Conservation (phyloP, 1,139 yeast genomes). For the Candida sp. region DNA sequence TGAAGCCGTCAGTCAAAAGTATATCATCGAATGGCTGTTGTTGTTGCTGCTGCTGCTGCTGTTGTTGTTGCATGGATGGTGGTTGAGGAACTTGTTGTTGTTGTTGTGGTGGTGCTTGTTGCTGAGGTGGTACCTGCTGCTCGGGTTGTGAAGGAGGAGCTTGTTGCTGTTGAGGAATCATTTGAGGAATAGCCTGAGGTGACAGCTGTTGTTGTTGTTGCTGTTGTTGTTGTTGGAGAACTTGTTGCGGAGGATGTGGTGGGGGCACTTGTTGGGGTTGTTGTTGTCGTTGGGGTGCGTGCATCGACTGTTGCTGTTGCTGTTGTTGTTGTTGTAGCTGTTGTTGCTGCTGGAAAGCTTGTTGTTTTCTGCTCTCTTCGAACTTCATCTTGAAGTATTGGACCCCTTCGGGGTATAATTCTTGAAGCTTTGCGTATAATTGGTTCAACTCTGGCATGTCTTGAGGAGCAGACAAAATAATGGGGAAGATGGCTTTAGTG, state of each 20-base stretch:
- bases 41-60: constrained; percentile 7
- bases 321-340: constrained; percentile 13
- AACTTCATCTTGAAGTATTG: constrained; percentile 52
- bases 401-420: constrained; percentile 58
- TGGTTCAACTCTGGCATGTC: constrained; percentile 58
- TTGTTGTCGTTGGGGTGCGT: constrained; percentile 11
- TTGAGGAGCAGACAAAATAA: constrained; percentile 56
- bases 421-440: constrained; percentile 51
- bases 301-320: constrained; percentile 13
- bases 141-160: constrained; percentile 3
- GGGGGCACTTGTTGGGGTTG: constrained; percentile 10
- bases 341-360: constrained; percentile 15
- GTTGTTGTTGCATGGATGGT: constrained; percentile 8
- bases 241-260: constrained; percentile 7
- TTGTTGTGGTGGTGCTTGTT: constrained; percentile 6
- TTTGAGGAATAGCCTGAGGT: constrained; percentile 4
- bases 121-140: constrained; percentile 1
- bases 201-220: constrained; percentile 9
- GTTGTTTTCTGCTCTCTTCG: constrained; percentile 41
- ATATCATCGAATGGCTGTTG: constrained; percentile 11
- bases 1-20: constrained; percentile 5
- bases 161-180: constrained; percentile 8
- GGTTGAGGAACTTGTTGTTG: constrained; percentile 8
- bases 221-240: constrained; percentile 13
- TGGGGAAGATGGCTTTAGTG: constrained; percentile 48